Conservation (phyloP, 1,284 basidiomycete species). For the Ganoderma lucidum region DNA sequence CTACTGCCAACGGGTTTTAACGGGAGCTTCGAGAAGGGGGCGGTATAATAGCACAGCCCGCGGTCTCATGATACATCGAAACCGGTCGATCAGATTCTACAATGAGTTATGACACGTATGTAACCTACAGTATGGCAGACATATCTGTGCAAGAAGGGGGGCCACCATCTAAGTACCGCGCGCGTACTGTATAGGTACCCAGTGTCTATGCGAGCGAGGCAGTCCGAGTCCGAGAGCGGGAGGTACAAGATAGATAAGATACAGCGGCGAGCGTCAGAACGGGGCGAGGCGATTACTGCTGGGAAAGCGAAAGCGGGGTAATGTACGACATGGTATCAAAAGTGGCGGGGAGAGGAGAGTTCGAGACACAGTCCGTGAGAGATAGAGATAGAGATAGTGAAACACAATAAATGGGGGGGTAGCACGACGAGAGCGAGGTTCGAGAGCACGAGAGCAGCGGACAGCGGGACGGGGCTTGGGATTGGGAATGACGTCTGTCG, state of each 20-base stretch:
- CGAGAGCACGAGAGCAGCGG: slow-evolving; percentile 19
- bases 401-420: not conserved
- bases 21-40: not conserved
- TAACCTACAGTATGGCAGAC: slow-evolving; percentile 11
- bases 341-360: slow-evolving; percentile 4
- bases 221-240: slow-evolving; percentile 8
- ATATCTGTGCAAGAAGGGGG: not conserved
- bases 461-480: slow-evolving; percentile 5
- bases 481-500: not conserved
- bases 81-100: slow-evolving; percentile 15
- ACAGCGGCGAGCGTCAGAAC: not conserved
- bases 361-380: slow-evolving; percentile 1
- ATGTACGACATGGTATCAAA: slow-evolving; percentile 15
- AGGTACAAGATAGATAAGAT: slow-evolving; percentile 9
- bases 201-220: slow-evolving; percentile 9
- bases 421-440: slow-evolving; percentile 10
- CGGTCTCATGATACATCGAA: not conserved
- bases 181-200: slow-evolving; percentile 2
- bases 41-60: slow-evolving; percentile 6
- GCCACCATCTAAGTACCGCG: not conserved
- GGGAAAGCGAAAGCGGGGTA: slow-evolving; percentile 8
- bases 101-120: slow-evolving; percentile 1
- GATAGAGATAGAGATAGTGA: not conserved
- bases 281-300: slow-evolving; percentile 8
- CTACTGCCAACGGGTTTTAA: not conserved